phyloP scores from a whole-genome alignment of 441 rosid genomes.

The Cnidoscolus chayamansa region DNA sequence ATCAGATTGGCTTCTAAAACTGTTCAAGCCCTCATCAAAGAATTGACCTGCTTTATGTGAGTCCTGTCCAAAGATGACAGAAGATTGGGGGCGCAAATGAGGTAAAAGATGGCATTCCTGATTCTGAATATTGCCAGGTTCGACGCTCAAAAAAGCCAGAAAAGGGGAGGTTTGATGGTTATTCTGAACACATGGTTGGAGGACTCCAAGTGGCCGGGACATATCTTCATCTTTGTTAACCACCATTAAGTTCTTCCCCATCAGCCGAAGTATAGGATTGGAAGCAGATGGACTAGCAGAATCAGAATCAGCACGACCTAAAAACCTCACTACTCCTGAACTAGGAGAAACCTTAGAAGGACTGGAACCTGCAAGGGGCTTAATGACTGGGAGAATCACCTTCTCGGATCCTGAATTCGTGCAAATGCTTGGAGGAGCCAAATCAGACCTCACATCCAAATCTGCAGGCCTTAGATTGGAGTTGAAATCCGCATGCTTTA shows the following conservation, averaged over 20 bases:
- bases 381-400: slow-evolving; percentile 27
- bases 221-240: slow-evolving; percentile 67
- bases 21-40: slow-evolving; percentile 30
- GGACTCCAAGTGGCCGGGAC: slow-evolving; percentile 33
- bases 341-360: slow-evolving; percentile 42
- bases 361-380: slow-evolving; percentile 31
- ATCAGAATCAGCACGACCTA: slow-evolving; percentile 33
- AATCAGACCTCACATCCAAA: slow-evolving; percentile 37
- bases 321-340: slow-evolving; percentile 30
- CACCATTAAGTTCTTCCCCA: slow-evolving; percentile 94
- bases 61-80: slow-evolving; percentile 30
- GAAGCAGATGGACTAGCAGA: slow-evolving; percentile 59
- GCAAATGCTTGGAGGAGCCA: slow-evolving; percentile 30
- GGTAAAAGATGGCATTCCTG: slow-evolving; percentile 27
- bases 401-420: slow-evolving; percentile 36
- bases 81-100: slow-evolving; percentile 26
- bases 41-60: slow-evolving; percentile 26
- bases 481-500: slow-evolving; percentile 29
- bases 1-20: slow-evolving; percentile 27
- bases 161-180: slow-evolving; percentile 32
- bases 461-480: slow-evolving; percentile 25
- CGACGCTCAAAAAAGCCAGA: slow-evolving; percentile 30
- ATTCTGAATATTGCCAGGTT: slow-evolving; percentile 29
- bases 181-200: slow-evolving; percentile 31
- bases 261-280: slow-evolving; percentile 79